Conservation (phyloP, 495 filamentous ascomycete species). For the Podospora pseudoanserina region DNA sequence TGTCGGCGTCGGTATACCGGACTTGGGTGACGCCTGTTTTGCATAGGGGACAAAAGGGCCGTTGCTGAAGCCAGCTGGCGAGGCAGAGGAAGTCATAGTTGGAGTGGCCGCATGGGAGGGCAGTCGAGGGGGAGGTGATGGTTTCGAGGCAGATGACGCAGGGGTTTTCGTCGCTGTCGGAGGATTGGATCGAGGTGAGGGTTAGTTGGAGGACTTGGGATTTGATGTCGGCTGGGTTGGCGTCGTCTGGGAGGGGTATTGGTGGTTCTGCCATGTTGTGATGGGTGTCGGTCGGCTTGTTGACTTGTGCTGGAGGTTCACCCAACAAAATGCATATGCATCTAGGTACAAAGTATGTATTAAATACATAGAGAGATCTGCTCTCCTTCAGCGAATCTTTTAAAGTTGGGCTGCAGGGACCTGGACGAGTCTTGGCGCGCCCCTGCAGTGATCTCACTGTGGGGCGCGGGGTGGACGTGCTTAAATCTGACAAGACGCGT, state of each 20-base stretch:
- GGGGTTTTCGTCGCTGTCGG: conserved; percentile 26
- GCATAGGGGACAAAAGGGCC: conserved; percentile 72
- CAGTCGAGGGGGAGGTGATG: conserved; percentile 66
- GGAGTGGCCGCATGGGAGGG: conserved; percentile 71
- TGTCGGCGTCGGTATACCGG: conserved; percentile 55
- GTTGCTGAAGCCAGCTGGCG: conserved; percentile 75
- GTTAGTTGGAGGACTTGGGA: conserved; percentile 46
- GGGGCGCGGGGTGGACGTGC: conserved; percentile 2
- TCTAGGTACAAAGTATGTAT: too few species aligned
- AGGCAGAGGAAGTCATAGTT: conserved; percentile 85
- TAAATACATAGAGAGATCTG: too few species aligned
- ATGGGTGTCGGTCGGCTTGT: too few species aligned
- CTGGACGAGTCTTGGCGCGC: too few species aligned
- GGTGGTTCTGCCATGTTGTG: neutral
- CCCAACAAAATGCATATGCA: too few species aligned
- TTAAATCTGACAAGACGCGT: conserved; percentile 4
- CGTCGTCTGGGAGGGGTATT: conserved; percentile 23
- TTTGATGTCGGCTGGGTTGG: conserved; percentile 33
- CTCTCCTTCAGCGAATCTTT: neutral
- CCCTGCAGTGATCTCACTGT: neutral
- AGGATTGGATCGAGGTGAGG: conserved; percentile 42
- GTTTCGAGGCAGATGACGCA: conserved; percentile 74
- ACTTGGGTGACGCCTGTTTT: conserved; percentile 66
- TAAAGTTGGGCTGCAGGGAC: neutral
- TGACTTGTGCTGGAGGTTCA: too few species aligned